Percentiles rank a stretch among this genome's conserved stretches.
Conservation (phyloP, 2,329 filamentous ascomycete genomes). For the Colletotrichum plurivorum region DNA sequence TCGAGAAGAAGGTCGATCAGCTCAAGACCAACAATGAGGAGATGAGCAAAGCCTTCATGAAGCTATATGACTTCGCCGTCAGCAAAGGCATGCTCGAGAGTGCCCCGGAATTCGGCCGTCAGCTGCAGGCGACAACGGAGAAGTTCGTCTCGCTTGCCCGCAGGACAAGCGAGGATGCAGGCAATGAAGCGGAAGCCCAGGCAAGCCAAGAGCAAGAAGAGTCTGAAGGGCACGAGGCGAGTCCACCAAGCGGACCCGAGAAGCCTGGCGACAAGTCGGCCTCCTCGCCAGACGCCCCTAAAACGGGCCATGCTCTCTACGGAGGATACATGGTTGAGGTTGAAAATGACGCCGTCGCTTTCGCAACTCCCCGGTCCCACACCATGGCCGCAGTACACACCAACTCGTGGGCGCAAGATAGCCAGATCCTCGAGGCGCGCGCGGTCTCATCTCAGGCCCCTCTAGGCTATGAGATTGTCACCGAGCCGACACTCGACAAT, state of each 20-base stretch:
- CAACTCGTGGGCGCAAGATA: conserved; percentile 3
- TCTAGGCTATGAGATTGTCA: conserved; percentile 61
- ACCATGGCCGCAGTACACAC: conserved; percentile 29
- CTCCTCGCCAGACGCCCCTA: conserved; percentile 31
- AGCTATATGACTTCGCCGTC: conserved; percentile 74
- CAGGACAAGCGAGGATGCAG: conserved; percentile 58
- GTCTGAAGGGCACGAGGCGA: conserved; percentile 22
- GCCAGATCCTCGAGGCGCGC: background rate
- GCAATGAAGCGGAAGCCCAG: conserved; percentile 46
- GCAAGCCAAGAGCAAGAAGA: conserved; percentile 28
- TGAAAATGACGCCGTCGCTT: conserved; percentile 39
- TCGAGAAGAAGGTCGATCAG: conserved; percentile 78
- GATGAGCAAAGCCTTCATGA: conserved; percentile 80
- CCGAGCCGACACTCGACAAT: conserved; percentile 65
- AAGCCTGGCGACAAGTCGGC: conserved; percentile 32
- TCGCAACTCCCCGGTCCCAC: background rate
- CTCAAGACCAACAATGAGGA: conserved; percentile 79
- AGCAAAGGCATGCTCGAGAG: conserved; percentile 70
- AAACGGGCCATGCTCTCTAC: conserved; percentile 34
- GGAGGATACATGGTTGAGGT: conserved; percentile 48
- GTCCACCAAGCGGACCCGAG: conserved; percentile 5
- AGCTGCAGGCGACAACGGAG: conserved; percentile 70
- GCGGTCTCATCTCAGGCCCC: conserved; percentile 8
- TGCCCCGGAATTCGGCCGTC: conserved; percentile 69
- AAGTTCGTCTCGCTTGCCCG: conserved; percentile 70